phyloP scores from a whole-genome alignment of 169 alveolate species.

The Eimeria necatrix region DNA sequence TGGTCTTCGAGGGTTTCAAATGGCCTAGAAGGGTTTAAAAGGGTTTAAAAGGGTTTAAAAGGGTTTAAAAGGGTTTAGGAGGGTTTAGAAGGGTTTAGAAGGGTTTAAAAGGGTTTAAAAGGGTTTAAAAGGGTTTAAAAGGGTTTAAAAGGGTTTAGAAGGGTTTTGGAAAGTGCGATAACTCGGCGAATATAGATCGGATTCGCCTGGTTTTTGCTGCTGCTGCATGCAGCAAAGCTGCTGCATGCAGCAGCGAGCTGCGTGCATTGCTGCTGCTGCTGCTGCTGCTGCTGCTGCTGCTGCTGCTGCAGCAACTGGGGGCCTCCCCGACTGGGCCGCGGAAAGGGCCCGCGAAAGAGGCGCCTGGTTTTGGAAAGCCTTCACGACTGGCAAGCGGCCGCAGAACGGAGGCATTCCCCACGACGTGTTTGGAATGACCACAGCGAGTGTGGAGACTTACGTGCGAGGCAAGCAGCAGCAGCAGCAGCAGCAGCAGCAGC shows the following conservation, averaged over 20 bases:
- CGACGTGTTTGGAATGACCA: slow-evolving; percentile 93
- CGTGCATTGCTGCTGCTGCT: not conserved
- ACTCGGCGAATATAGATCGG: not conserved
- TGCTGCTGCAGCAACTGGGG: slow-evolving; percentile 91
- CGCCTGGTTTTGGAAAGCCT: slow-evolving; percentile 87
- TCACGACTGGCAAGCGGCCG: slow-evolving; percentile 92
- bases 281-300: not conserved
- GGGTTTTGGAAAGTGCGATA: not conserved
- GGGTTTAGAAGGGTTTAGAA: not conserved
- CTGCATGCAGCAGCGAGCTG: too few species aligned
- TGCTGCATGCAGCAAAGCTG: too few species aligned
- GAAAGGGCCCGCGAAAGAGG: slow-evolving; percentile 88
- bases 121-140: not conserved
- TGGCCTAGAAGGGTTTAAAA: not conserved
- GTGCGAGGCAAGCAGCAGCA: not conserved
- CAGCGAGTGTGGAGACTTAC: slow-evolving; percentile 82
- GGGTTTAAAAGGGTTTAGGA: not conserved
- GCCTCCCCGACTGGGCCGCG: slow-evolving; percentile 93
- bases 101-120: not conserved
- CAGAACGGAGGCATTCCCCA: slow-evolving; percentile 94
- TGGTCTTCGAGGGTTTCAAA: not conserved
- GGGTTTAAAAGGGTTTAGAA: not conserved
- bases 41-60: not conserved
- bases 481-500: not conserved
- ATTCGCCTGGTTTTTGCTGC: not conserved